These are phyloP conservation scores for Coniochaeta hoffmannii DNA, from an alignment of 2,329 filamentous ascomycete genomes.

Conservation along the genomic window DNA sequence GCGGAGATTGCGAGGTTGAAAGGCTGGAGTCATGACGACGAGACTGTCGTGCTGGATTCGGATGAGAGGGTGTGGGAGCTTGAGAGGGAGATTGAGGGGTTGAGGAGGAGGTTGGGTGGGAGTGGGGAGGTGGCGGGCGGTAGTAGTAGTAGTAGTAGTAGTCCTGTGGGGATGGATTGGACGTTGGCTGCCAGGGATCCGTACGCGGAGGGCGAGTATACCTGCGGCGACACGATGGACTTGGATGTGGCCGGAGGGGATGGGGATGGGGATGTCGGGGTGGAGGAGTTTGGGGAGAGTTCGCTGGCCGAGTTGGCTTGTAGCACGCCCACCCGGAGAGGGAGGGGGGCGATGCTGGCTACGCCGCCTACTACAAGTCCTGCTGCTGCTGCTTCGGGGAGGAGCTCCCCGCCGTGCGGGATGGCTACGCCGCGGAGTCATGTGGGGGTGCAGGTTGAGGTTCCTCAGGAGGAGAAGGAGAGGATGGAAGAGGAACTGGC, in stretches of 20 bases:
- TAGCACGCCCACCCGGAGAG: conserved; percentile 38
- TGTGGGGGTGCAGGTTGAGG: conserved; percentile 29
- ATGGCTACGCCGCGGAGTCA: conserved; percentile 21
- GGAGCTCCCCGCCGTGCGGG: conserved; percentile 26
- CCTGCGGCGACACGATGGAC: conserved; percentile 26
- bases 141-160: conserved; percentile 13
- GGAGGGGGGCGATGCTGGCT: conserved; percentile 36
- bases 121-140: conserved; percentile 6
- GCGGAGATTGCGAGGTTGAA: conserved; percentile 42
- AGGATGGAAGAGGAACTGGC: conserved; percentile 37
- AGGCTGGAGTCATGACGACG: conserved; percentile 23
- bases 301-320: conserved; percentile 42
- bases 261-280: conserved; percentile 26
- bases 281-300: conserved; percentile 37
- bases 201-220: conserved; percentile 30
- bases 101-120: conserved; percentile 22
- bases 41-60: conserved; percentile 41
- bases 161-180: conserved; percentile 35
- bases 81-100: conserved; percentile 24
- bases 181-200: conserved; percentile 41
- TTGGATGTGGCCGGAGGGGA: conserved; percentile 27
- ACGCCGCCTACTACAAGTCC: conserved; percentile 51
- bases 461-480: conserved; percentile 35
- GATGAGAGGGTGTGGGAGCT: conserved; percentile 28
- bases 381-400: conserved; percentile 14